Evolutionary conservation across 371 early-diverging fungal genomes (phyloP).

Genomic region (Mortierella sp.): DNA sequence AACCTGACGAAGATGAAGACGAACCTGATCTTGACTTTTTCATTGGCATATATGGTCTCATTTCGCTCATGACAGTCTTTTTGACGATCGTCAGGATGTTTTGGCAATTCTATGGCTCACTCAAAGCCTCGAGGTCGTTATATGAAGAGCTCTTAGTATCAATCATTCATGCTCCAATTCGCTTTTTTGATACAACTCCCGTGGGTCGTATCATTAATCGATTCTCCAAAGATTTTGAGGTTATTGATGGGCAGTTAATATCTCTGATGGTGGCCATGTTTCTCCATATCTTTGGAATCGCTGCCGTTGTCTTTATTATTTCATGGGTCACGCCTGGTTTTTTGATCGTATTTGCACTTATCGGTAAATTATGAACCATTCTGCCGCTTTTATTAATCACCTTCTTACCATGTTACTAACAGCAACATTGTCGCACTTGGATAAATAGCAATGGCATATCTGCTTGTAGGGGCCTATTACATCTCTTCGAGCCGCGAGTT

Average conservation of each 20-base stretch:
- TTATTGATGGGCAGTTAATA: slow-evolving; percentile 75
- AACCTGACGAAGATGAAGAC: slow-evolving; percentile 23
- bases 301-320: slow-evolving; percentile 74
- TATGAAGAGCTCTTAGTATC: slow-evolving; percentile 65
- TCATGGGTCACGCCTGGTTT: slow-evolving; percentile 73
- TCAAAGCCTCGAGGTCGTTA: slow-evolving; percentile 61
- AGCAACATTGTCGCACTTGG: too few relatives aligned
- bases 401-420: background rate
- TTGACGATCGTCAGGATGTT: slow-evolving; percentile 54
- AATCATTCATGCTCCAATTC: slow-evolving; percentile 74
- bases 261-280: slow-evolving; percentile 67
- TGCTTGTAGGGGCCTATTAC: slow-evolving; percentile 71
- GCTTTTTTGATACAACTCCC: slow-evolving; percentile 93
- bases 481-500: slow-evolving; percentile 80
- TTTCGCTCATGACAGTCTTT: slow-evolving; percentile 44
- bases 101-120: slow-evolving; percentile 60
- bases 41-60: slow-evolving; percentile 52
- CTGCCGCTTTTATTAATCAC: background rate
- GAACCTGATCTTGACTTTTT: slow-evolving; percentile 43
- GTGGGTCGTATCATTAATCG: slow-evolving; percentile 86
- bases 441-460: slow-evolving; percentile 57
- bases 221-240: slow-evolving; percentile 84
- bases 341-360: slow-evolving; percentile 54
- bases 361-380: slow-evolving; percentile 28
- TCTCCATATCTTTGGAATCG: slow-evolving; percentile 63